phyloP scores from a whole-genome alignment of 345 rosid genomes.

The Diplotaxis tenuifolia region DNA sequence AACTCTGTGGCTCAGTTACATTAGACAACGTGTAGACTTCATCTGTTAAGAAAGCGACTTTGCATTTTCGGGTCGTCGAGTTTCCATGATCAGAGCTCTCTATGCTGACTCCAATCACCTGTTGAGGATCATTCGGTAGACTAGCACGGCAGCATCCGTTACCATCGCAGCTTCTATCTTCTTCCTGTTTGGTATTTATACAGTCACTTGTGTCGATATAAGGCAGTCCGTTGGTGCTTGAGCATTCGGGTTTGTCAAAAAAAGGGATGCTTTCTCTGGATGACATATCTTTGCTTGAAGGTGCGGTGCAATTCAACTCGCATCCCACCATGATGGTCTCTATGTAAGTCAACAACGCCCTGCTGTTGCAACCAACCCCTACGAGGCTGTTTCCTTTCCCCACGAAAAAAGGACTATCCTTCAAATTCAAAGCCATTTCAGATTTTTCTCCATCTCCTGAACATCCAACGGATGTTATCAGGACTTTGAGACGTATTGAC shows the following conservation, averaged over 20 bases:
- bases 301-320: constrained; percentile 31
- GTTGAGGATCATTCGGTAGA: neutral
- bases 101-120: neutral
- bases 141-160: constrained; percentile 31
- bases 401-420: constrained; percentile 2
- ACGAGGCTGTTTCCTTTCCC: constrained; percentile 18
- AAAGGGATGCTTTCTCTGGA: neutral
- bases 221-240: neutral
- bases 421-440: neutral
- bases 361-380: constrained; percentile 41
- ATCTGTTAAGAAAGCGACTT: constrained; percentile 4
- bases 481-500: neutral
- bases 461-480: constrained; percentile 21
- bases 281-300: neutral
- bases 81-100: neutral
- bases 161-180: constrained; percentile 30
- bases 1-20: neutral
- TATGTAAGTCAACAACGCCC: neutral
- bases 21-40: neutral
- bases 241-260: neutral
- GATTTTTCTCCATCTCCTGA: neutral
- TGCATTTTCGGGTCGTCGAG: neutral
- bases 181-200: neutral
- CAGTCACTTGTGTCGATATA: neutral
- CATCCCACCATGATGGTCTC: constrained; percentile 22